Evolutionary conservation across 768 basidiomycete genomes (phyloP), one percentile per base, ranked within the genome.

Genomic region (Kwoniella bestiolae): DNA sequence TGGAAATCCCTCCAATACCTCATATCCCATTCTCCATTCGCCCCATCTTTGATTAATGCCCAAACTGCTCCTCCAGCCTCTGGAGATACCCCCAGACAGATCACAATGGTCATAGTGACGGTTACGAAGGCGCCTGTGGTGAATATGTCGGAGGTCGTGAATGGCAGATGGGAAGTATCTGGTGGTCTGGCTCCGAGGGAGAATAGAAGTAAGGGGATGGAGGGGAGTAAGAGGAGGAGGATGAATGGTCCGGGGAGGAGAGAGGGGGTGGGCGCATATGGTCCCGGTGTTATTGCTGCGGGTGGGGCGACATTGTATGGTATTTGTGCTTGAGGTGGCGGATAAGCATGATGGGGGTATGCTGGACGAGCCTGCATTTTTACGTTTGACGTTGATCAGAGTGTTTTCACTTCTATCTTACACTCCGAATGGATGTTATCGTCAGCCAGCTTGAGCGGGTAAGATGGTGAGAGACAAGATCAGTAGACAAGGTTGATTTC

Each of bases 121-220:
- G 69, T 72, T 1, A 75, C 57, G 29, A 74, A 71, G 3, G 67
- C 76, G 6, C 62, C 63, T 3, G 73, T 77, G 28, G 58, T 62
- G 61, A 67, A 77, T 4, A 77, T 18, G 31, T 77, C 73, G 29
- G 60, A 56, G 31, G 67, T 69, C 2, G 67, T 49, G 64, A 77
- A 74, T 7, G 73, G 76, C 18, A 73, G 51, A 38, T 50, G 31
- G 21, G 67, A 70, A 3, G 69, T 70, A 34, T 71, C 63, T 18
- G 76, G 76, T 34, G 73, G 76, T 64, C 73, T 38, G 18, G 76
- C 73, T 5, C 73, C 76, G 8, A 77, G 29, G 4, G 67, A 69
- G 63, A 75, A 75, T 4, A 77, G 58, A 0, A 73, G 31, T 16
- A 77, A 62, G 2, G 76, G 76, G 32, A 77, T 65, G 5, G 66